These are phyloP conservation scores for Lipomyces orientalis DNA, from an alignment of 805 yeast genomes.

Conservation along the genomic window DNA sequence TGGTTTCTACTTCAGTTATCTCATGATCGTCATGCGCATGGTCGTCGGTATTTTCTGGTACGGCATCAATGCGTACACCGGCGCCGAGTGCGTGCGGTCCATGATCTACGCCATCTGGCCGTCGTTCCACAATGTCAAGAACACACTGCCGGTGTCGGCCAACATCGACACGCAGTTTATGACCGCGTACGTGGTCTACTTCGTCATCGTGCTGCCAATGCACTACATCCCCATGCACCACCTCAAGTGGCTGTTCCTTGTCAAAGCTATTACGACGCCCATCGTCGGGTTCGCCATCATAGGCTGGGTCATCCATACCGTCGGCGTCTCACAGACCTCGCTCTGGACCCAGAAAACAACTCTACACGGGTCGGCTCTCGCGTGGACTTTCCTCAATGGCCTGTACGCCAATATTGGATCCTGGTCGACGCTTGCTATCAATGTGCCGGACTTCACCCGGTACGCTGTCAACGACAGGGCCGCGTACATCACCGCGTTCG, in stretches of 20 bases:
- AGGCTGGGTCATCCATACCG: constrained; percentile 65
- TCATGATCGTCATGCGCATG: constrained; percentile 55
- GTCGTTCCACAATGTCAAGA: constrained; percentile 44
- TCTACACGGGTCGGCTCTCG: constrained; percentile 22
- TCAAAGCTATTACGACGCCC: constrained; percentile 68
- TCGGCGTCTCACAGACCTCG: not conserved
- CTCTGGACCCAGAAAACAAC: constrained; percentile 18
- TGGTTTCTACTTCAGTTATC: constrained; percentile 54
- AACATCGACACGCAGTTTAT: constrained; percentile 56
- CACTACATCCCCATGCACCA: constrained; percentile 82
- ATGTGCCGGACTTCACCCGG: constrained; percentile 44
- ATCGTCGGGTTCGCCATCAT: constrained; percentile 82
- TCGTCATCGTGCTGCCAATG: constrained; percentile 79
- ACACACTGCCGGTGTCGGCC: constrained; percentile 62
- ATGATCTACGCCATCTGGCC: constrained; percentile 81
- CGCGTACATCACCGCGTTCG: constrained; percentile 9
- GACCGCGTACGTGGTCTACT: constrained; percentile 77
- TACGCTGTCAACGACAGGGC: constrained; percentile 50
- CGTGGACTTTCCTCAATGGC: constrained; percentile 21
- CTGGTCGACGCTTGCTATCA: constrained; percentile 22
- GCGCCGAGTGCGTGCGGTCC: constrained; percentile 80
- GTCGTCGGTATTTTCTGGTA: constrained; percentile 76
- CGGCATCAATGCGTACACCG: constrained; percentile 79
- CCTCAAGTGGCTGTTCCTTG: constrained; percentile 81
- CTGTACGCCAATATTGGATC: constrained; percentile 23